These are phyloP conservation scores for Wickerhamiella occidentalis DNA, from an alignment of 805 yeast species.

Conservation along the genomic window DNA sequence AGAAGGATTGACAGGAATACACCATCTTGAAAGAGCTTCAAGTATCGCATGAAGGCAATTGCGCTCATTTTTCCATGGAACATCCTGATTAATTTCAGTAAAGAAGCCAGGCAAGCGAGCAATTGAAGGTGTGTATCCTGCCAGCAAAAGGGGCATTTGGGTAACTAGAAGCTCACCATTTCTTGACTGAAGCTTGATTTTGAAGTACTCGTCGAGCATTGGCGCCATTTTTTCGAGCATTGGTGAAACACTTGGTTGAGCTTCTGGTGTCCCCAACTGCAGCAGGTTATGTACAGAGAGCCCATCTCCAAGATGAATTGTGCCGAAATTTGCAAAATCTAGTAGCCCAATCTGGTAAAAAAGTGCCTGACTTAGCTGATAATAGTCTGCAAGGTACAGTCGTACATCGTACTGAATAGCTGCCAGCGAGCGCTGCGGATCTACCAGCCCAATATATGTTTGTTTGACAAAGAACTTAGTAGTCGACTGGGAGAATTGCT, in stretches of 20 bases:
- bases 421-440: slow-evolving; percentile 51
- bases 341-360: slow-evolving; percentile 72
- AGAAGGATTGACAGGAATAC: slow-evolving; percentile 49
- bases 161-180: slow-evolving; percentile 27
- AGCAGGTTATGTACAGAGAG: slow-evolving; percentile 32
- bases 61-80: slow-evolving; percentile 58
- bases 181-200: slow-evolving; percentile 30
- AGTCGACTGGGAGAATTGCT: slow-evolving; percentile 37
- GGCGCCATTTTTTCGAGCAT: slow-evolving; percentile 43
- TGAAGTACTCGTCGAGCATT: slow-evolving; percentile 76
- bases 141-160: slow-evolving; percentile 57
- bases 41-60: slow-evolving; percentile 55
- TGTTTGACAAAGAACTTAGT: slow-evolving; percentile 59
- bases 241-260: background rate
- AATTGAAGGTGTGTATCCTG: slow-evolving; percentile 47
- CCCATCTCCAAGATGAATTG: slow-evolving; percentile 31
- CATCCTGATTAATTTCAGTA: slow-evolving; percentile 41
- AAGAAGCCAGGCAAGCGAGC: slow-evolving; percentile 56
- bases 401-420: slow-evolving; percentile 79
- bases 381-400: slow-evolving; percentile 70
- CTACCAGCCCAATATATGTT: slow-evolving; percentile 74
- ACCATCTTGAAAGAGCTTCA: slow-evolving; percentile 56
- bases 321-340: slow-evolving; percentile 75
- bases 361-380: slow-evolving; percentile 49
- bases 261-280: slow-evolving; percentile 14